Base-by-base conservation (phyloP, 1,139 yeast species). In the Hansenula sp. region DNA sequence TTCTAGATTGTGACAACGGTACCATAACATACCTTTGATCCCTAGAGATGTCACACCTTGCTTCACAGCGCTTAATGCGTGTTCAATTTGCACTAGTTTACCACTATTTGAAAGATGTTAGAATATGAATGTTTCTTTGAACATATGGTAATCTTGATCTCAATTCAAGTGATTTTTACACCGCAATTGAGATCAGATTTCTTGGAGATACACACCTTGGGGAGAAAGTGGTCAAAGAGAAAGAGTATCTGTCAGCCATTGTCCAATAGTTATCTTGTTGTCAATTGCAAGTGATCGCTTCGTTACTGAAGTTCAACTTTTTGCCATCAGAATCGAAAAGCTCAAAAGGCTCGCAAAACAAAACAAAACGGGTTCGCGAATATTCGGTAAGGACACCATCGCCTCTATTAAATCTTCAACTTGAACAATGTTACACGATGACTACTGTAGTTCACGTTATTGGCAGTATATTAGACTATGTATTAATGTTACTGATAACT, bases 241-340 rank as follows among this genome's bases (percentile, higher is more conserved):
- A 94, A 15, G 99, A 91, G 70, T 94, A 93, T 76, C 98, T 81
- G 67, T 93, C 98, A 52, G 99, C 96, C 97, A 93, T 91, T 49
- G 32, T 41, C 31, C 9, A 13, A 21, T 21, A 21, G 25, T 21
- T 21, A 8, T 24, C 39, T 17, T 18, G 5, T 21, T 21, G 25
- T 21, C 25, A 21, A 21, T 21, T 21, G 25, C 8, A 9, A 9
- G 5, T 6, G 25, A 21, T 6, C 25, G 25, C 25, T 21, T 21
- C 9, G 25, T 21, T 21, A 21, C 5, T 21, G n/a, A n/a, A 6
- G 25, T 21, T 21, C 25, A 21, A 9, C 25, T 21, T 38, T 37
- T 31, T 37, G 40, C 40, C 34, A 35, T 35, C 38, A 35, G 16
- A 11, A 7, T 32, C 18, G 15, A 17, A 18, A 33, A 33, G 31